A percentile compares a stretch with the other conserved stretches of the same genome.
These are phyloP conservation scores for Fomitopsis pinicola DNA, from an alignment of 1,284 basidiomycete species.

Conservation along the genomic window DNA sequence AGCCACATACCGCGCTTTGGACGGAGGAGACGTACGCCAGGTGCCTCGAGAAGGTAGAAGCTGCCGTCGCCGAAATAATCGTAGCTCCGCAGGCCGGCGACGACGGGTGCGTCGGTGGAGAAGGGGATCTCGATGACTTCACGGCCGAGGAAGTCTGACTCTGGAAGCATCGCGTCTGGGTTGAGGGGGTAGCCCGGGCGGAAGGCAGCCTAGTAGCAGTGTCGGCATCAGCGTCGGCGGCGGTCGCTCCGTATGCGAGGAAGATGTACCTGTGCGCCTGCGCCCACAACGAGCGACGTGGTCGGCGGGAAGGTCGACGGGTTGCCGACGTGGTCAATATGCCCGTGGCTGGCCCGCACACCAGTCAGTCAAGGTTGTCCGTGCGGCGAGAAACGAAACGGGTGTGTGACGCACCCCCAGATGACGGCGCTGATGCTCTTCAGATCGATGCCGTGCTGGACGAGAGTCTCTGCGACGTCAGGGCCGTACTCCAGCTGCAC, in stretches of 20 bases:
- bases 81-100: not conserved
- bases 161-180: not conserved
- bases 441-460: not conserved
- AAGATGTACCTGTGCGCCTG: not conserved
- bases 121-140: not conserved
- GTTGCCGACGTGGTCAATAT: not conserved
- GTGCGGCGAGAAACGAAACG: too few species aligned
- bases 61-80: constrained; percentile 1
- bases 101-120: not conserved
- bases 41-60: not conserved
- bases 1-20: too few species aligned
- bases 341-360: not conserved
- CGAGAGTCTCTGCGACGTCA: not conserved
- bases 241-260: not conserved
- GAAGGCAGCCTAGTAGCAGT: not conserved
- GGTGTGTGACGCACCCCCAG: not conserved
- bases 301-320: not conserved
- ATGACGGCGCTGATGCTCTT: not conserved
- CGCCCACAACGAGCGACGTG: not conserved
- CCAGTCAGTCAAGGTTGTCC: not conserved
- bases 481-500: not conserved
- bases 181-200: not conserved
- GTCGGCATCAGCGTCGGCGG: not conserved
- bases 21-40: not conserved
- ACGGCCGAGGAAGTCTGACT: not conserved